Percentiles rank a stretch among this genome's conserved stretches.
Evolutionary conservation across 2,329 filamentous ascomycete species (phyloP).

Genomic region (Trichoderma harzianum): DNA sequence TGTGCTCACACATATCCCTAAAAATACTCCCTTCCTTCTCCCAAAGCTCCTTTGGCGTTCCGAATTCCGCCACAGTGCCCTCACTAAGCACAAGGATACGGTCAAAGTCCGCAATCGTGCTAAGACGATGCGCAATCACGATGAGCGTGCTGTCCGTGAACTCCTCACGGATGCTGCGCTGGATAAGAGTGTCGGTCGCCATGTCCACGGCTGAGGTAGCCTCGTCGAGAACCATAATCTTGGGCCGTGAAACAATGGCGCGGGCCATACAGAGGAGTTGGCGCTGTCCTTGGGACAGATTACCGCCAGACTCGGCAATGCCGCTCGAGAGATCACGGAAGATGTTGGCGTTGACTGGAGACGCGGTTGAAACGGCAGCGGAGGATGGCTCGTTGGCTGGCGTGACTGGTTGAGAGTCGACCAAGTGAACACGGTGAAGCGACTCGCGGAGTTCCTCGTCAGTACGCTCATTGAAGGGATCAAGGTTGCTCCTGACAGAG

Average conservation of each 20-base stretch:
- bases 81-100: conserved; percentile 68
- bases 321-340: conserved; percentile 61
- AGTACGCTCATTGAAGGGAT: conserved; percentile 68
- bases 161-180: conserved; percentile 68
- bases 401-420: conserved; percentile 41
- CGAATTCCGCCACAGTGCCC: conserved; percentile 65
- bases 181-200: conserved; percentile 70
- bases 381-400: conserved; percentile 39
- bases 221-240: conserved; percentile 78
- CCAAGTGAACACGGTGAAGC: conserved; percentile 67
- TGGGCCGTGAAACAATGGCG: conserved; percentile 67
- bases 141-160: conserved; percentile 66
- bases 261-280: conserved; percentile 73
- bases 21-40: conserved; percentile 52
- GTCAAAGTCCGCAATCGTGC: conserved; percentile 75
- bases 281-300: conserved; percentile 72
- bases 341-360: conserved; percentile 57
- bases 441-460: conserved; percentile 68
- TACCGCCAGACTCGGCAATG: conserved; percentile 69
- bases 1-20: conserved; percentile 60
- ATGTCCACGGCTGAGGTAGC: conserved; percentile 78
- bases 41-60: conserved; percentile 61
- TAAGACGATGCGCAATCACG: conserved; percentile 72
- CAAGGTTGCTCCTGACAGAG: conserved; percentile 71
- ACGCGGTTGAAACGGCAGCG: conserved; percentile 31